phyloP scores from a whole-genome alignment of 306 rosid species.

The Corylus americana region DNA sequence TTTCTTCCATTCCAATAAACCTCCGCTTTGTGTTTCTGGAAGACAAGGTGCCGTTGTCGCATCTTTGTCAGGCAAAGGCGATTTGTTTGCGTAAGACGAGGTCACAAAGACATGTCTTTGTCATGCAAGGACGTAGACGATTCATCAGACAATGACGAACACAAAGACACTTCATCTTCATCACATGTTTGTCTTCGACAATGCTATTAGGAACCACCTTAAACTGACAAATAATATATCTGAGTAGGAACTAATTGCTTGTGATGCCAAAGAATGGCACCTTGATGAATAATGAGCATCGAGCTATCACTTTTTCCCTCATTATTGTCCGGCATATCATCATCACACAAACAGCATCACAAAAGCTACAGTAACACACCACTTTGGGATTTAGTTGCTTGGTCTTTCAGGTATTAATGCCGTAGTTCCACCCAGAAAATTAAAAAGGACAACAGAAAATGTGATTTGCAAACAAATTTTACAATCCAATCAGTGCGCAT shows the following conservation, averaged over 20 bases:
- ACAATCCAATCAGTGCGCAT: constrained; percentile 50
- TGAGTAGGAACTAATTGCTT: background rate
- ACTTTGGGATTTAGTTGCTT: constrained; percentile 36
- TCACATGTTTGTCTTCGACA: no score
- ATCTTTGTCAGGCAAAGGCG: no score
- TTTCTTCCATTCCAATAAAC: no score
- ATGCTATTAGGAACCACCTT: background rate
- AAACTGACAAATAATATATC: background rate
- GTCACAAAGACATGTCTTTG: no score
- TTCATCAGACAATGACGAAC: no score
- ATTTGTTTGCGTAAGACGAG: no score
- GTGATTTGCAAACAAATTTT: constrained; percentile 39
- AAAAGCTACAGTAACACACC: constrained; percentile 36
- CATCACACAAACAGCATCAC: constrained; percentile 30
- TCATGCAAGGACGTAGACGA: no score
- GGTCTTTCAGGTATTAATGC: constrained; percentile 29
- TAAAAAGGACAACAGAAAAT: constrained; percentile 31
- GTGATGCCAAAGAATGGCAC: background rate
- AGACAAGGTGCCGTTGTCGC: no score
- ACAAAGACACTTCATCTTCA: no score
- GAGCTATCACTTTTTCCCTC: constrained; percentile 1
- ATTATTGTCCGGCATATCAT: constrained; percentile 25
- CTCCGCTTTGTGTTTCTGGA: no score
- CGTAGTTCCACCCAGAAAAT: constrained; percentile 35
- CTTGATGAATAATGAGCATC: background rate